phyloP scores from a whole-genome alignment of 495 filamentous ascomycete species.

The Chaetomium cochliodes region DNA sequence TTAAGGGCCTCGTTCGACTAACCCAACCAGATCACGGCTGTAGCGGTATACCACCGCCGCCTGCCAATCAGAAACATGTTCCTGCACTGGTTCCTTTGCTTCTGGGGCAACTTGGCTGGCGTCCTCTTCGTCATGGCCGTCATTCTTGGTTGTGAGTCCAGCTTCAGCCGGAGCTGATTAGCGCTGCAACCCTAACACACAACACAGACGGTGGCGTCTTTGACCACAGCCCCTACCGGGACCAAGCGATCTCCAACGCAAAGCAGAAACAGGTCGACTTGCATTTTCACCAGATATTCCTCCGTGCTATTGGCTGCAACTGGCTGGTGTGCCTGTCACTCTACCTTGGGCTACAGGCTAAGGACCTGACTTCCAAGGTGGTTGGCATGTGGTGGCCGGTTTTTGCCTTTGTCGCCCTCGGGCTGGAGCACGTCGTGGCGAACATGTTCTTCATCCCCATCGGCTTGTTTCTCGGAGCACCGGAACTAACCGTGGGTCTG shows the following conservation, averaged over 20 bases:
- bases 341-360: constrained; percentile 57
- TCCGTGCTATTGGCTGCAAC: constrained; percentile 62
- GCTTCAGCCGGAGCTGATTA: neutral
- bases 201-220: constrained; percentile 56
- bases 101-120: constrained; percentile 55
- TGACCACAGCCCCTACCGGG: constrained; percentile 50
- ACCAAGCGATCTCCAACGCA: constrained; percentile 47
- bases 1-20: neutral
- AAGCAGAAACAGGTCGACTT: constrained; percentile 53
- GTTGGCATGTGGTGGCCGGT: constrained; percentile 64
- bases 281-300: constrained; percentile 52
- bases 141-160: constrained; percentile 55
- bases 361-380: constrained; percentile 56
- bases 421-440: constrained; percentile 62
- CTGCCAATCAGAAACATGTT: constrained; percentile 51
- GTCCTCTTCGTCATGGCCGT: constrained; percentile 46
- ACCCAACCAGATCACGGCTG: constrained; percentile 48
- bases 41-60: constrained; percentile 55
- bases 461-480: constrained; percentile 54
- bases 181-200: neutral
- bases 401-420: constrained; percentile 59
- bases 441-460: constrained; percentile 66
- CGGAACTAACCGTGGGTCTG: constrained; percentile 50
- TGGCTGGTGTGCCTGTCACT: constrained; percentile 64
- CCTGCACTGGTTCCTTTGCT: constrained; percentile 56